phyloP scores from a whole-genome alignment of 805 yeast genomes.

The Hanseniaspora thailandica region DNA sequence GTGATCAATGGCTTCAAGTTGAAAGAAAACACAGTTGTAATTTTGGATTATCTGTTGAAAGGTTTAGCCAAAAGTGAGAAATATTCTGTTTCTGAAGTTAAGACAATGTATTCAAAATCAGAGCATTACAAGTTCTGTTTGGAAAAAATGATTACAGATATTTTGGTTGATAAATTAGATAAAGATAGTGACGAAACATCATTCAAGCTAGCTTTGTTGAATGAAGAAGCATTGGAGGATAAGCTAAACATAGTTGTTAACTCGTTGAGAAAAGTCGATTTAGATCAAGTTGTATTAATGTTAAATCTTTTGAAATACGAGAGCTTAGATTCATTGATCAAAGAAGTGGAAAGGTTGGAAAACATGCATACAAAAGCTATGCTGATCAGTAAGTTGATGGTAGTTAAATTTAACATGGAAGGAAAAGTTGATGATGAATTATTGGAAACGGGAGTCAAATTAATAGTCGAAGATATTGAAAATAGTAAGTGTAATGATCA shows the following conservation, averaged over 20 bases:
- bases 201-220: slow-evolving; percentile 20
- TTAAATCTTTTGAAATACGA: background rate
- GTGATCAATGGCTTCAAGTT: slow-evolving; percentile 2
- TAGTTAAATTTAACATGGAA: slow-evolving; percentile 1
- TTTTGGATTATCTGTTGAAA: slow-evolving; percentile 20
- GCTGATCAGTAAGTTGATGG: background rate
- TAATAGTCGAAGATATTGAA: background rate
- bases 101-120: slow-evolving; percentile 20
- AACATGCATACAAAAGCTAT: background rate
- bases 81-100: slow-evolving; percentile 18
- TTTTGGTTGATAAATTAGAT: slow-evolving; percentile 21
- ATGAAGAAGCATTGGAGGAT: background rate
- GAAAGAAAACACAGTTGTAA: background rate
- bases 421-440: background rate
- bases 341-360: background rate
- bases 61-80: background rate
- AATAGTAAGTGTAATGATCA: background rate
- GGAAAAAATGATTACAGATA: slow-evolving; percentile 26
- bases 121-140: slow-evolving; percentile 28
- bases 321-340: background rate
- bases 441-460: background rate
- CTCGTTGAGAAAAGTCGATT: slow-evolving; percentile 28
- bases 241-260: slow-evolving; percentile 27
- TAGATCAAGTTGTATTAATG: slow-evolving; percentile 16
- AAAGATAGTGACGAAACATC: background rate